Base-by-base conservation (phyloP, 331 rosid species). In the Rhamnella rubrinervis region DNA sequence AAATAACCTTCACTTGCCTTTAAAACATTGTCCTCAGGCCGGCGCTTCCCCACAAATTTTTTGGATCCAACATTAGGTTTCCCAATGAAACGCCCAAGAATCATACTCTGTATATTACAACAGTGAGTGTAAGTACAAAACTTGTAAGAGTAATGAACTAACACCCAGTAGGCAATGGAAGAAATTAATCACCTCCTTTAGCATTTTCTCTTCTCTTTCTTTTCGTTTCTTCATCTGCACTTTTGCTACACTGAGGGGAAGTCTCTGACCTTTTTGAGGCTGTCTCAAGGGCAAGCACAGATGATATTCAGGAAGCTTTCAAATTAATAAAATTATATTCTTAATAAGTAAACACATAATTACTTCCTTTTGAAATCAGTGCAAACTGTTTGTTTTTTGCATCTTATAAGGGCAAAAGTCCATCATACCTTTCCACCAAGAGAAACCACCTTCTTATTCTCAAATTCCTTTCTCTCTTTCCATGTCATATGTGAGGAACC, bases 201-300 rank as follows among this genome's bases (percentile, higher is more conserved):
- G 87, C 87, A 83, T 82, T 85, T 88, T 79, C 77, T 88, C 80
- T 77, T 93, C 96, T 77, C 98, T 80, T 72, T 88, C 84, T 82
- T 90, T 86, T 71, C 84, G 96, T 59, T 88, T 90, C 77, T 93
- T 93, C 93, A 90, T 86, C 81, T 75, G 88, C 57, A 90, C 93
- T 3, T 85, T 81, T 16, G 98, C 97, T 57, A 93, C 91, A 70
- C 93, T 85, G 44, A 90, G 80, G 59, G 97, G 86, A 50, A 86
- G 83, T 76, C 82, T 87, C 76, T 86, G 93, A 71, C 82, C 80
- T 91, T 90, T 90, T 61, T 68, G 78, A 41, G 88, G 67, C 98
- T 93, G 78, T 44, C 67, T 78, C 63, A 77, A 31, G 50, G 31
- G 56, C 2, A 81, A 63, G 59, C 31, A 68, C 15, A 50, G 65